Conservation (phyloP, 768 basidiomycete genomes). For the Wakefieldia striispora region DNA sequence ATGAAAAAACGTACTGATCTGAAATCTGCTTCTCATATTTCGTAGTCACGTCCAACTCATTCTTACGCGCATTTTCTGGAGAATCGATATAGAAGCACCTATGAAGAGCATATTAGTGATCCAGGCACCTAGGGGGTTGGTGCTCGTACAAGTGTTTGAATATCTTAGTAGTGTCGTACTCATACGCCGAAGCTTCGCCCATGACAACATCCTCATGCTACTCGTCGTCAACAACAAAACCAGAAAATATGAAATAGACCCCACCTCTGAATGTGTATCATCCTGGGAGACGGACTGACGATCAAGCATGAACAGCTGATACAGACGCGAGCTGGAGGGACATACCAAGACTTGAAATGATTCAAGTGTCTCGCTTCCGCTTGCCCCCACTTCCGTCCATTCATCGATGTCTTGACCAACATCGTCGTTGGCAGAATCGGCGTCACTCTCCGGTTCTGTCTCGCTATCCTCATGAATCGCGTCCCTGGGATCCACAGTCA, state of each 20-base stretch:
- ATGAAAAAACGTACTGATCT: conserved; percentile 43
- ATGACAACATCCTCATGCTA: conserved; percentile 47
- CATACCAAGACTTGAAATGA: conserved; percentile 15
- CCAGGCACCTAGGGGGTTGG: neutral
- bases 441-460: conserved; percentile 60
- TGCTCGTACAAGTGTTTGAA: conserved; percentile 76
- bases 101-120: neutral
- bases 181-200: conserved; percentile 73
- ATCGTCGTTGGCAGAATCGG: conserved; percentile 69
- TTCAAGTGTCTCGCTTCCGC: conserved; percentile 23
- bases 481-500: conserved; percentile 47
- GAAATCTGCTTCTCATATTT: conserved; percentile 53
- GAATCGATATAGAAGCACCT: conserved; percentile 92
- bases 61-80: conserved; percentile 62
- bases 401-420: conserved; percentile 39
- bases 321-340: no score
- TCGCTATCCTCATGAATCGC: conserved; percentile 31
- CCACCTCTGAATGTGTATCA: conserved; percentile 8
- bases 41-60: conserved; percentile 58
- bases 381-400: conserved; percentile 33
- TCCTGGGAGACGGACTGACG: conserved; percentile 13
- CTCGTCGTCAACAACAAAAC: neutral
- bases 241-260: neutral
- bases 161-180: conserved; percentile 76
- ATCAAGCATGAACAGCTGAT: neutral